These are phyloP conservation scores for Mycena indigotica DNA, from an alignment of 768 basidiomycete genomes.

Conservation along the genomic window DNA sequence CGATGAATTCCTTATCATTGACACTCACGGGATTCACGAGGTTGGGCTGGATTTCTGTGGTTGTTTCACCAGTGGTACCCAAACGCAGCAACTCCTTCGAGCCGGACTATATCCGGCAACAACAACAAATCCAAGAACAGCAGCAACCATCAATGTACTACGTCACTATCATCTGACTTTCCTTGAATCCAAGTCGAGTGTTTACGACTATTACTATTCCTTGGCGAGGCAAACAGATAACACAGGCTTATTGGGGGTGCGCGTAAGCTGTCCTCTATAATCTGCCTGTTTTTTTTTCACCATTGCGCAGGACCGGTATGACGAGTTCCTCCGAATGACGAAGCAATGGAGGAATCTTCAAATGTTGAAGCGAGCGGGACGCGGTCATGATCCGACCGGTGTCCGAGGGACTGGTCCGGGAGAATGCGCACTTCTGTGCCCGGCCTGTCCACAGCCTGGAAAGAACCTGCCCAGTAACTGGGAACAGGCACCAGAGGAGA, in stretches of 20 bases:
- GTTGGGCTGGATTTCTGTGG: constrained; percentile 21
- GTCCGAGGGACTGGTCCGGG: constrained; percentile 17
- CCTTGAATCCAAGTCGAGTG: constrained; percentile 15
- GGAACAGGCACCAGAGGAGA: constrained; percentile 15
- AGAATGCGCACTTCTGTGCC: constrained; percentile 29
- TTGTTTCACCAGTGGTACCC: constrained; percentile 8
- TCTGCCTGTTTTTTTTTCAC: not conserved
- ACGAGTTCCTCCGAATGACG: constrained; percentile 21
- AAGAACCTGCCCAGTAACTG: constrained; percentile 29
- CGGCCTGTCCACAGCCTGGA: constrained; percentile 31
- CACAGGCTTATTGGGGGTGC: constrained; percentile 3
- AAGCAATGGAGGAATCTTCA: constrained; percentile 22
- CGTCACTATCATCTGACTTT: constrained; percentile 14
- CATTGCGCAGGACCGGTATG: constrained; percentile 24
- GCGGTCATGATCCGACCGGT: constrained; percentile 23
- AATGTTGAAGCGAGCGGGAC: constrained; percentile 25
- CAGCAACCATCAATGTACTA: constrained; percentile 17
- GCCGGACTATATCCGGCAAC: constrained; percentile 21
- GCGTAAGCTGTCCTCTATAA: not conserved
- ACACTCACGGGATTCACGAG: constrained; percentile 12
- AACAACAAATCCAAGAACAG: constrained; percentile 8
- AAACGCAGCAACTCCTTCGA: constrained; percentile 14
- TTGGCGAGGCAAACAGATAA: constrained; percentile 22
- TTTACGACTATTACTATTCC: constrained; percentile 23
- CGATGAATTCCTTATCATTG: constrained; percentile 17